Evolutionary conservation across 306 rosid genomes (phyloP).

Genomic region (Quercus variabilis): DNA sequence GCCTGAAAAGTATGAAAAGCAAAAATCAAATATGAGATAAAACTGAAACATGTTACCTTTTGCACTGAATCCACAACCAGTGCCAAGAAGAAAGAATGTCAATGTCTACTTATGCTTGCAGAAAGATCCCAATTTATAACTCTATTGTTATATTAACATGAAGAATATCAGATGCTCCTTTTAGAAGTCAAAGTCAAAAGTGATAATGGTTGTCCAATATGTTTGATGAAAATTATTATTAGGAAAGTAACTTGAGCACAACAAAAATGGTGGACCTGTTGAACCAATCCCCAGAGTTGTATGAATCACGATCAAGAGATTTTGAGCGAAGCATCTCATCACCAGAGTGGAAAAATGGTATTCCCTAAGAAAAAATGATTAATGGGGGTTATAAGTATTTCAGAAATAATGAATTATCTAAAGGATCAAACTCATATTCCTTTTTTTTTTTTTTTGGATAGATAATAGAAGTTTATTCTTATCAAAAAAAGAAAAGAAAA

Average conservation of each 20-base stretch:
- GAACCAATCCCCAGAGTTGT: conserved; percentile 98
- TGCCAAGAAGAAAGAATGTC: conserved; percentile 5
- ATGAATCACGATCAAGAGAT: conserved; percentile 95
- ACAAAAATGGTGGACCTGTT: conserved; percentile 55
- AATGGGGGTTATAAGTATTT: background rate
- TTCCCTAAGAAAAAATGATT: conserved; percentile 52
- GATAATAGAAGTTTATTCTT: too few relatives aligned
- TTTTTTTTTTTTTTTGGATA: too few relatives aligned
- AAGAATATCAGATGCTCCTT: conserved; percentile 6
- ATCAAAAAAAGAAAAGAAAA: too few relatives aligned
- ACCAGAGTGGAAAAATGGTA: conserved; percentile 85
- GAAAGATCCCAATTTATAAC: background rate
- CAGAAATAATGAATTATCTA: background rate
- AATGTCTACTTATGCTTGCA: background rate
- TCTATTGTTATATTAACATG: background rate
- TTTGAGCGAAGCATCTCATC: conserved; percentile 92
- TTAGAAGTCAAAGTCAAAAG: conserved; percentile 12
- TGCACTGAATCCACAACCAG: conserved; percentile 2
- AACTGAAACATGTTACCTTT: conserved; percentile 11
- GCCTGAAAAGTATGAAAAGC: conserved; percentile 44
- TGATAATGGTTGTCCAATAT: background rate
- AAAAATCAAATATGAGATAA: conserved; percentile 11
- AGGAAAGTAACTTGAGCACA: background rate
- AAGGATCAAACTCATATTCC: too few relatives aligned
- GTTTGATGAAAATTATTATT: background rate